These are phyloP conservation scores for Aspergillus brasiliensis DNA, from an alignment of 2,329 filamentous ascomycete genomes.

Conservation along the genomic window DNA sequence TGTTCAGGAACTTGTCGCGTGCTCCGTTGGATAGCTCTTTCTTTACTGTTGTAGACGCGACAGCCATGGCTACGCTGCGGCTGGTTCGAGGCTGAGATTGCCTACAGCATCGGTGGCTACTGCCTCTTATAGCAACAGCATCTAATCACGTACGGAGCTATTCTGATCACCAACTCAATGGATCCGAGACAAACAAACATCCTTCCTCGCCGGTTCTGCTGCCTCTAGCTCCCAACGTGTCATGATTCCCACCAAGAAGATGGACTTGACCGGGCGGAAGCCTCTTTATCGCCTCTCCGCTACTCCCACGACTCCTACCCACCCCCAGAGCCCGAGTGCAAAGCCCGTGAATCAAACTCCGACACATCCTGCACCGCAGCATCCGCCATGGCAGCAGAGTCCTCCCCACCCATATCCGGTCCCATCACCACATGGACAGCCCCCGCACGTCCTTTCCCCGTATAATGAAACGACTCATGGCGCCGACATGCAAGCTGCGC, in stretches of 20 bases:
- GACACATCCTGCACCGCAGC: background rate
- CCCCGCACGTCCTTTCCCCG: background rate
- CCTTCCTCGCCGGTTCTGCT: background rate
- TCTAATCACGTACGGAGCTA: background rate
- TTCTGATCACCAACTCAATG: background rate
- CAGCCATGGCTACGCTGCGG: background rate
- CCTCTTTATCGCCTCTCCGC: background rate
- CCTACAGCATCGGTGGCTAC: background rate
- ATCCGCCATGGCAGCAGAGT: background rate
- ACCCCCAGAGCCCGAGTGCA: background rate
- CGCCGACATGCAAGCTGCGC: background rate
- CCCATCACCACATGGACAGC: background rate
- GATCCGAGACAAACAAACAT: background rate
- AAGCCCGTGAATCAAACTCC: background rate
- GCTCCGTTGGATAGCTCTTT: background rate
- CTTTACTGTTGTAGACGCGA: background rate
- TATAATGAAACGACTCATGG: background rate
- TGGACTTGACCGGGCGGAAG: background rate
- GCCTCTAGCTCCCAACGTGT: background rate
- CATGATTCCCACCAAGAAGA: background rate
- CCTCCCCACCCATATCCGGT: background rate
- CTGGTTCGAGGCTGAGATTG: background rate
- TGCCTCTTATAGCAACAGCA: background rate
- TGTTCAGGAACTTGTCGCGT: background rate
- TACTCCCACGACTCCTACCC: background rate